phyloP scores from a whole-genome alignment of 306 rosid genomes.

The Castanospermum australe region DNA sequence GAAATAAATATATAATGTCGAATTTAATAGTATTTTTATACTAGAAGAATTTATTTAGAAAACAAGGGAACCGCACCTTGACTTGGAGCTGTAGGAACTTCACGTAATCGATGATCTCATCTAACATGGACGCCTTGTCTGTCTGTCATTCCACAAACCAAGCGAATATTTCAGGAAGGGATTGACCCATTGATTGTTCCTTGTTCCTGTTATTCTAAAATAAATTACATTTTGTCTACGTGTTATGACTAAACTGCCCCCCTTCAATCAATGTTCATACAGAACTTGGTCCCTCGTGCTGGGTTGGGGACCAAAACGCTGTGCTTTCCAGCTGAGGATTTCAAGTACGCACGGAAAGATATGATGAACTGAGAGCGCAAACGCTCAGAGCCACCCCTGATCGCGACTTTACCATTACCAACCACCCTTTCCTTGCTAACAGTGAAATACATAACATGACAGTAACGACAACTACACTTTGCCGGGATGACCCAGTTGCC shows the following conservation, averaged over 20 bases:
- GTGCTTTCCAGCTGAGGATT: conserved; percentile 10
- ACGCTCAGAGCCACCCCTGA: not conserved
- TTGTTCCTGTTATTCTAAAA: no score
- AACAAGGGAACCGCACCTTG: conserved; percentile 54
- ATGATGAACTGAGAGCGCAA: not conserved
- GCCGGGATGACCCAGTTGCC: not conserved
- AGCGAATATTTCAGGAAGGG: conserved; percentile 19
- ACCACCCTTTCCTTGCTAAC: not conserved
- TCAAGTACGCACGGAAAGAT: conserved; percentile 31
- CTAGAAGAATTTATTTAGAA: no score
- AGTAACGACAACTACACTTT: not conserved
- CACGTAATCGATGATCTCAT: conserved; percentile 95
- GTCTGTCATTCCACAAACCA: conserved; percentile 73
- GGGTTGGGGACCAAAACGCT: not conserved
- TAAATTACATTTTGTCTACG: not conserved
- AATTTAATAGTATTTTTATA: no score
- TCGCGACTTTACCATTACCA: not conserved
- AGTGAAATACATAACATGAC: not conserved
- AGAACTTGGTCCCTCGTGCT: not conserved
- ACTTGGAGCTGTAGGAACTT: conserved; percentile 96
- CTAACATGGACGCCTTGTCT: conserved; percentile 95
- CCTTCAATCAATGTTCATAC: not conserved
- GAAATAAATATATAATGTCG: not conserved
- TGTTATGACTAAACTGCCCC: not conserved
- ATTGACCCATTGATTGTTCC: not conserved